Evolutionary conservation across 1,139 yeast genomes (phyloP).

Genomic region (Arxiozyma telluris): DNA sequence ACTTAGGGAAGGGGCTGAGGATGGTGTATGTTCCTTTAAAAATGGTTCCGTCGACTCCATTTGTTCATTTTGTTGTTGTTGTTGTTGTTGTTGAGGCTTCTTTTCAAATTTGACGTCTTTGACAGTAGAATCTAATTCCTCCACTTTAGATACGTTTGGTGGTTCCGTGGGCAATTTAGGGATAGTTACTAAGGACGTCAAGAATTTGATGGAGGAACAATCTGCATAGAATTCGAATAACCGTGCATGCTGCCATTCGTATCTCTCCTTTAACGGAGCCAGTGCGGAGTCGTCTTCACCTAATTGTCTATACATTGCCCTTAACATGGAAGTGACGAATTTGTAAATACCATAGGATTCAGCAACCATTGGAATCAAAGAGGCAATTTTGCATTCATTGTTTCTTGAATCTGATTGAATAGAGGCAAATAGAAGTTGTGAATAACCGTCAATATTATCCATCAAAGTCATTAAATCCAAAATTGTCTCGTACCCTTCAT

Average conservation of each 20-base stretch:
- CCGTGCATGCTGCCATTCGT: conserved; percentile 69
- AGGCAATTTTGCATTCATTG: conserved; percentile 77
- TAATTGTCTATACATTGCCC: conserved; percentile 75
- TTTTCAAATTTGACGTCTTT: conserved; percentile 10
- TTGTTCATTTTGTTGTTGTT: neutral
- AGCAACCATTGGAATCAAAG: conserved; percentile 84
- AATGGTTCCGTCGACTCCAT: neutral
- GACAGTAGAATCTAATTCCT: conserved; percentile 2
- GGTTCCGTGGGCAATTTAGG: conserved; percentile 75
- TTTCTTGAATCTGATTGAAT: conserved; percentile 37
- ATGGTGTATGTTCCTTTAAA: neutral
- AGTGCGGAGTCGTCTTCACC: conserved; percentile 60
- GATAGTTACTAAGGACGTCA: conserved; percentile 75
- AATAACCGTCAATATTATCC: conserved; percentile 75
- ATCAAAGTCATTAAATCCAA: conserved; percentile 80
- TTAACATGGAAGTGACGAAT: conserved; percentile 80
- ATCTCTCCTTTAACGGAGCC: conserved; percentile 64
- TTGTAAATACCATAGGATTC: conserved; percentile 91
- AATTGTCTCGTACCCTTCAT: conserved; percentile 89
- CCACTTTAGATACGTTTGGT: conserved; percentile 31
- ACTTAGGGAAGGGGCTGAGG: conserved; percentile 1
- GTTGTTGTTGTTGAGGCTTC: conserved; percentile 4
- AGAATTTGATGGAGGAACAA: conserved; percentile 74
- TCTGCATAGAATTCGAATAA: conserved; percentile 83
- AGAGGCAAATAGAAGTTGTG: conserved; percentile 67